phyloP scores from a whole-genome alignment of 805 yeast genomes.

The Geotrichum ghanense region DNA sequence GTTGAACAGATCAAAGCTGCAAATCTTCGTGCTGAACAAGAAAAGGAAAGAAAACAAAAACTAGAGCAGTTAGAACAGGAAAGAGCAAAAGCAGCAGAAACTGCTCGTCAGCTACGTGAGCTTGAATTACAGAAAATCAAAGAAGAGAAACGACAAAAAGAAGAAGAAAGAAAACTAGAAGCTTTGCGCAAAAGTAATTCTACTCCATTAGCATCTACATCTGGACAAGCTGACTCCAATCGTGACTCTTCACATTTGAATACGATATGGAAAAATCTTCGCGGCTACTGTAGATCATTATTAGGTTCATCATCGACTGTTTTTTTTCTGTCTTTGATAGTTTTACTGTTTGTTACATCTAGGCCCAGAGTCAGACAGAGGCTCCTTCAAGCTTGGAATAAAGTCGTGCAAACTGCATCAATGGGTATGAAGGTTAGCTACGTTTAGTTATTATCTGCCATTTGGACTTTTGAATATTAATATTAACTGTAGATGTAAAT shows the following conservation, averaged over 20 bases:
- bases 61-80: not conserved
- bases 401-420: not conserved
- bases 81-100: not conserved
- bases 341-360: not conserved
- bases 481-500: no score
- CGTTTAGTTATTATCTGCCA: not conserved
- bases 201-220: no score
- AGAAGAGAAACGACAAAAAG: not conserved
- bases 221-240: not conserved
- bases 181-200: not conserved
- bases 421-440: slow-evolving; percentile 1
- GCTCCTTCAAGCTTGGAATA: not conserved
- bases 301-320: not conserved
- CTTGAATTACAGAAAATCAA: not conserved
- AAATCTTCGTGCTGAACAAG: not conserved
- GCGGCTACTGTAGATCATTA: not conserved
- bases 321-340: not conserved
- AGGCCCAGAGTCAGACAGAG: not conserved
- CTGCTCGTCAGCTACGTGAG: no score
- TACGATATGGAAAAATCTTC: not conserved
- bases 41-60: not conserved
- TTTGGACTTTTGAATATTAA: not conserved
- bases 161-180: not conserved
- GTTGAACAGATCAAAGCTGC: not conserved
- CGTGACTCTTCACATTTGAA: not conserved